phyloP scores from a whole-genome alignment of 139 green algal genomes.

The Deuterostichococcus epilithicus region DNA sequence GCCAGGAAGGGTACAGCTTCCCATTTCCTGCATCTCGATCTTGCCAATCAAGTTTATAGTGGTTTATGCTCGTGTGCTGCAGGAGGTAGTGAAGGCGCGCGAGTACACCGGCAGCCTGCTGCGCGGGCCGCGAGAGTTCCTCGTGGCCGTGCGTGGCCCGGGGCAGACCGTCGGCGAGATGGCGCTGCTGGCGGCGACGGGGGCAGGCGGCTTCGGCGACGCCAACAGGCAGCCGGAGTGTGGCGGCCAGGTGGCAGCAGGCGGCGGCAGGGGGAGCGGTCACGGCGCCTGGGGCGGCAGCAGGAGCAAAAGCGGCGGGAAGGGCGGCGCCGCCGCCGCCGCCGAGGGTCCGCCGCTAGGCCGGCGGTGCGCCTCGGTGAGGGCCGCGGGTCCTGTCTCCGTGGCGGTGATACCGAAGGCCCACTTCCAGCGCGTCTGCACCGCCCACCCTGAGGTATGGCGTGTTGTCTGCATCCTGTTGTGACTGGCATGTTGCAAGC shows the following conservation, averaged over 20 bases:
- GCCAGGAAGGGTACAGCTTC: too few relatives aligned
- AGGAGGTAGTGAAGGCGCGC: conserved; percentile 22
- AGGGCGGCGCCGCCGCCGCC: too few relatives aligned
- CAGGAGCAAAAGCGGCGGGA: neutral
- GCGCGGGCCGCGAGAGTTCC: conserved; percentile 19
- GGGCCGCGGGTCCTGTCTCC: neutral
- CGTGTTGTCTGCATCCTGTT: too few relatives aligned
- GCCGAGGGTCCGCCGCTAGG: too few relatives aligned
- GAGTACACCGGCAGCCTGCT: conserved; percentile 15
- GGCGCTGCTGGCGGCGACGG: conserved; percentile 9
- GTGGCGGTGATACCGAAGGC: neutral
- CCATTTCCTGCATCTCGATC: neutral
- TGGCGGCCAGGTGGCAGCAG: too few relatives aligned
- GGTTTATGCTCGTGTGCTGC: conserved; percentile 2
- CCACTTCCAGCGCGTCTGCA: neutral
- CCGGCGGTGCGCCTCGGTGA: neutral
- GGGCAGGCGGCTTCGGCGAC: neutral
- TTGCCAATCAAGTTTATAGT: neutral
- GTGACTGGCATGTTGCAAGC: too few relatives aligned
- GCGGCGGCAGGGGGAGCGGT: too few relatives aligned
- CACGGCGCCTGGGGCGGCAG: neutral
- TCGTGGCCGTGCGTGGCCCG: conserved; percentile 28
- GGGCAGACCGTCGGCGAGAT: conserved; percentile 37
- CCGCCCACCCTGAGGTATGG: neutral
- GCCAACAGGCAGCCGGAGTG: neutral